Base-by-base conservation (phyloP, 2,329 filamentous ascomycete genomes). In the Hirsutella minnesotensis region DNA sequence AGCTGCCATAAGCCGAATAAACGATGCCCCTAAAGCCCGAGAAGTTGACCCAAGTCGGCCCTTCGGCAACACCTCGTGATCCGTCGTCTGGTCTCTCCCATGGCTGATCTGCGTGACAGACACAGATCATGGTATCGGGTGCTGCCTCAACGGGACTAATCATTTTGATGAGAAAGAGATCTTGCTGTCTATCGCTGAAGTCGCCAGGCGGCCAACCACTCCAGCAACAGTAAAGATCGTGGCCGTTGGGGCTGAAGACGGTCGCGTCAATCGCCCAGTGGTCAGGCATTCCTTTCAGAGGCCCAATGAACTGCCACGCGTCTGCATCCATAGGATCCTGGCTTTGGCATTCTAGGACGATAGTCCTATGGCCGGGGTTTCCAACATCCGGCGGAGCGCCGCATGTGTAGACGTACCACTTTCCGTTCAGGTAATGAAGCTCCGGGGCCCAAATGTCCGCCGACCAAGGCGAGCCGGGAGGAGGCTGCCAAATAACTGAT, bases 401-500 rank as follows among this genome's bases (percentile, higher is more conserved):
- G 30, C 34, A 38, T 10, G 43, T 45, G 43, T 53, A 53, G 44
- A 53, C 46, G 43, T 53, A 53, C 51, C 51, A 53, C n/a, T 30
- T 41, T 10, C 51, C 50, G 20, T 41, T 38, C 18, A 53, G 43
- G 24, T 35, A 46, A 43, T 53, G 51, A 39, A 53, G 48, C 35
- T 53, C 51, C 5, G 51, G 51, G 16, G 51, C 51, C 51, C 51
- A 53, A 38, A 53, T 46, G 42, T 50, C 48, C 12, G 48, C 46
- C 21, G 51, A 48, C 49, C 49, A 53, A 5, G 44, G 48, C 15
- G 43, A 44, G 16, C 47, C 46, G 16, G 42, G 40, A 20, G 31
- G 35, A 8, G 49, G 49, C 9, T 51, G 46, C 57, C 57, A 58
- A 20, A 56, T 45, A n/a, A 48, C 42, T 22, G 44, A 45, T 40